Conservation (phyloP, 1,284 basidiomycete species). For the Malassezia slooffiae region DNA sequence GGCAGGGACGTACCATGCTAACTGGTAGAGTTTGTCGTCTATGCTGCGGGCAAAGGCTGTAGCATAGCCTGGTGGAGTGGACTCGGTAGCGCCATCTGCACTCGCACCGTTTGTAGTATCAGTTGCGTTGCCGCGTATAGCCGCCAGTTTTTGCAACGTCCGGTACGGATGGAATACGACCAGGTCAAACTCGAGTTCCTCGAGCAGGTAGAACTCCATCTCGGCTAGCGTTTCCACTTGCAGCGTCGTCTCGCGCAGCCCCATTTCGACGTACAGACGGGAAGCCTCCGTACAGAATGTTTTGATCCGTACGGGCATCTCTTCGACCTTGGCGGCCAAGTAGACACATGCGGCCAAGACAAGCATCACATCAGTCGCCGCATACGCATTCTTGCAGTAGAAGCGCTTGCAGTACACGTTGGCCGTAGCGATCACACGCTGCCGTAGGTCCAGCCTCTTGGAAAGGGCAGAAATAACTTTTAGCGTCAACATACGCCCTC, state of each 20-base stretch:
- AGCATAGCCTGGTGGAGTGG: background rate
- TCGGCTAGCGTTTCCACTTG: constrained; percentile 78
- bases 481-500: background rate
- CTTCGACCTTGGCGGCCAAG: constrained; percentile 91
- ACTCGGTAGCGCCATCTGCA: background rate
- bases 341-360: constrained; percentile 88
- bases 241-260: constrained; percentile 55
- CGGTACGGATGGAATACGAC: constrained; percentile 89
- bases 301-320: constrained; percentile 86
- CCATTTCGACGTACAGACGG: constrained; percentile 20
- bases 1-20: background rate
- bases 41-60: background rate
- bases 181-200: constrained; percentile 89
- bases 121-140: background rate
- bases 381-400: constrained; percentile 59
- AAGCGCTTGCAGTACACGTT: constrained; percentile 87
- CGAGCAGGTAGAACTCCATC: constrained; percentile 96
- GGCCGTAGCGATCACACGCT: constrained; percentile 82
- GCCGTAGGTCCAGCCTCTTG: constrained; percentile 69
- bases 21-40: background rate
- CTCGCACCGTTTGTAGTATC: background rate
- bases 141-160: constrained; percentile 52
- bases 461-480: constrained; percentile 68
- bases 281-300: constrained; percentile 71
- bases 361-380: constrained; percentile 83